These are phyloP conservation scores for Curvularia sp. DNA, from an alignment of 2,329 filamentous ascomycete genomes.

Conservation along the genomic window DNA sequence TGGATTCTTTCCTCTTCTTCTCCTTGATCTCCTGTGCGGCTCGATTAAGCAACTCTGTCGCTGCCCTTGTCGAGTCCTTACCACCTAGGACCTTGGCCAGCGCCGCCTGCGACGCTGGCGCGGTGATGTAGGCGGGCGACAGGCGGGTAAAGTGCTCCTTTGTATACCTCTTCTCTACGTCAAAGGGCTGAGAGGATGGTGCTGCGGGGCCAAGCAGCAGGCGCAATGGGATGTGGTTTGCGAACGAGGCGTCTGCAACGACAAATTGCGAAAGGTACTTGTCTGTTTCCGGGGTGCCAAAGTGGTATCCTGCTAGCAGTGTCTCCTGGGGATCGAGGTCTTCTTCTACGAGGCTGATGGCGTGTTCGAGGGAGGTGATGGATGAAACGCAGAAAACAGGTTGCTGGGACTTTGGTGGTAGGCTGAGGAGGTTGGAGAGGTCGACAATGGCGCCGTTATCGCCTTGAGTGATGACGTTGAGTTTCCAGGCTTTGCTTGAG, in stretches of 20 bases:
- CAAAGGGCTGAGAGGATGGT: constrained; percentile 24
- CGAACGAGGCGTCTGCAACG: constrained; percentile 57
- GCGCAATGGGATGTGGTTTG: constrained; percentile 65
- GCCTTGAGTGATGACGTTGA: constrained; percentile 34
- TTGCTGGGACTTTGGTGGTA: constrained; percentile 50
- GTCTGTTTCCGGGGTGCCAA: constrained; percentile 57
- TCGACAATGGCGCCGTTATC: constrained; percentile 33
- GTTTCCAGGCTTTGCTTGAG: constrained; percentile 29
- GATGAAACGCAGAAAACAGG: constrained; percentile 56
- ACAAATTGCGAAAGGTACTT: constrained; percentile 69
- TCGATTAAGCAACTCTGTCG: constrained; percentile 21
- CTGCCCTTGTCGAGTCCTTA: constrained; percentile 22
- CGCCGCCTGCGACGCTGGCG: constrained; percentile 21
- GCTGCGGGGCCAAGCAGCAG: constrained; percentile 55
- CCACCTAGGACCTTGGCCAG: constrained; percentile 26
- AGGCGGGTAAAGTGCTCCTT: constrained; percentile 28
- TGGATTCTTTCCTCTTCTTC: constrained; percentile 45
- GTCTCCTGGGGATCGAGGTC: constrained; percentile 31
- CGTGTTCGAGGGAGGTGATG: constrained; percentile 61
- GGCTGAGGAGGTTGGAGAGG: constrained; percentile 34
- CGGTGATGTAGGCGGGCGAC: constrained; percentile 27
- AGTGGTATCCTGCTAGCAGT: constrained; percentile 61
- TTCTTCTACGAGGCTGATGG: constrained; percentile 56
- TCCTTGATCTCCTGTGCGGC: constrained; percentile 38
- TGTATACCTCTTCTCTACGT: constrained; percentile 30